Percentiles rank a stretch among this genome's conserved stretches.
Evolutionary conservation across 257 asterid genomes (phyloP).

Genomic region (Solanum etuberosum): DNA sequence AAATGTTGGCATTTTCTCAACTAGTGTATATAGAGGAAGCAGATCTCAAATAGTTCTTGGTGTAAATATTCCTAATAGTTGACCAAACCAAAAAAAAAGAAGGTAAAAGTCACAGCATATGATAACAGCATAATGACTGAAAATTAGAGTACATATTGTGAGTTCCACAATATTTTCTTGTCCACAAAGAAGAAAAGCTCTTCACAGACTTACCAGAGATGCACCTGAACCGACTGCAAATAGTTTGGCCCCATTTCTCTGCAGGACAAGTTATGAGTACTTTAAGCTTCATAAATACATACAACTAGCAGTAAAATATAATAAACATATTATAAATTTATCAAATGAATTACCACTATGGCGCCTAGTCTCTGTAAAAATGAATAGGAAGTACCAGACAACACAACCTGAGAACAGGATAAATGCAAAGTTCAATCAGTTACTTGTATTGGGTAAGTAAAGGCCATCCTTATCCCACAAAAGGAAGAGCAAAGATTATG

Average conservation of each 20-base stretch:
- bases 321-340: not conserved
- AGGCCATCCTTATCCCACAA: not conserved
- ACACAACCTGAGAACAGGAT: conserved; percentile 51
- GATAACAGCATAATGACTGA: not conserved
- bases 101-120: not conserved
- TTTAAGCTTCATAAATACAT: conserved; percentile 3
- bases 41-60: not conserved
- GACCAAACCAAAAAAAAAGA: not conserved
- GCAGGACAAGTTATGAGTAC: conserved; percentile 12
- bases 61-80: not conserved
- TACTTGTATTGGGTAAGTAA: not conserved
- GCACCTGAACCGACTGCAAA: conserved; percentile 90
- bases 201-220: conserved; percentile 50
- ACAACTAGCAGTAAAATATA: not conserved
- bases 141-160: not conserved
- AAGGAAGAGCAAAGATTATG: not conserved
- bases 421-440: not conserved
- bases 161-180: not conserved
- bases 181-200: not conserved
- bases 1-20: not conserved
- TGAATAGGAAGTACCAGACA: conserved; percentile 87
- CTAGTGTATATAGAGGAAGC: not conserved
- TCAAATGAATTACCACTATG: conserved; percentile 44
- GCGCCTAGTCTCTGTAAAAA: conserved; percentile 73
- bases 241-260: conserved; percentile 92